A percentile compares a stretch with the other conserved stretches of the same genome.
Conservation (phyloP, 257 asterid species). For the Dorcoceras hygrometricum region DNA sequence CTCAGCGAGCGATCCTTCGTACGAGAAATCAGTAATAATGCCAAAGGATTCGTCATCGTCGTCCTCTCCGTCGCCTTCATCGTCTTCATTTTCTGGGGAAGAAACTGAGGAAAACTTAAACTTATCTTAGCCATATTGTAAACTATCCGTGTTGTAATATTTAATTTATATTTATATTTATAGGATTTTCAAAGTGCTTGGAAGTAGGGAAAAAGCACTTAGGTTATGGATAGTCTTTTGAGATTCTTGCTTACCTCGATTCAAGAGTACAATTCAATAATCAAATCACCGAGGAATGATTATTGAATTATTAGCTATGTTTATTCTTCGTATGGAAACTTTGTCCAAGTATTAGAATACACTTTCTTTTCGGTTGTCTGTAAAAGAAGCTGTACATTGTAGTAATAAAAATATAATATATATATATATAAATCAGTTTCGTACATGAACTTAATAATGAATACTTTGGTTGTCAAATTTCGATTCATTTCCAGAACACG, state of each 20-base stretch:
- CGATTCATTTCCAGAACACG: too few species aligned
- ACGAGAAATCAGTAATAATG: constrained; percentile 43
- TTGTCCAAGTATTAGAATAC: neutral
- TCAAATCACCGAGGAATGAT: constrained; percentile 41
- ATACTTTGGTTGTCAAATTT: too few species aligned
- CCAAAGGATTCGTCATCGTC: constrained; percentile 23
- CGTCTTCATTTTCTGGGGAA: constrained; percentile 28
- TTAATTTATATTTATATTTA: constrained; percentile 21
- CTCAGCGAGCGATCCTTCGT: constrained; percentile 62
- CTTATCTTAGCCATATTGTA: neutral
- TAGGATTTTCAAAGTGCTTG: constrained; percentile 37
- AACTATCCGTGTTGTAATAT: neutral
- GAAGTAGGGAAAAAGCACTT: constrained; percentile 28
- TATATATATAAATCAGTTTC: too few species aligned
- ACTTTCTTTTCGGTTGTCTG: constrained; percentile 9
- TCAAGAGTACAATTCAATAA: constrained; percentile 29
- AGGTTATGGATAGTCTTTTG: constrained; percentile 19
- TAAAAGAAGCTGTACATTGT: constrained; percentile 1
- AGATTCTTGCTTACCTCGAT: constrained; percentile 27
- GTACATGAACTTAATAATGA: too few species aligned
- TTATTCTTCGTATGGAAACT: constrained; percentile 21
- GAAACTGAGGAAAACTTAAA: constrained; percentile 21
- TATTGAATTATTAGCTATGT: constrained; percentile 41
- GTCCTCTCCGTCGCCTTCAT: constrained; percentile 18
- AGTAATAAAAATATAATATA: too few species aligned